These are phyloP conservation scores for Albatrellus ellisii DNA, from an alignment of 768 basidiomycete genomes.

Conservation along the genomic window DNA sequence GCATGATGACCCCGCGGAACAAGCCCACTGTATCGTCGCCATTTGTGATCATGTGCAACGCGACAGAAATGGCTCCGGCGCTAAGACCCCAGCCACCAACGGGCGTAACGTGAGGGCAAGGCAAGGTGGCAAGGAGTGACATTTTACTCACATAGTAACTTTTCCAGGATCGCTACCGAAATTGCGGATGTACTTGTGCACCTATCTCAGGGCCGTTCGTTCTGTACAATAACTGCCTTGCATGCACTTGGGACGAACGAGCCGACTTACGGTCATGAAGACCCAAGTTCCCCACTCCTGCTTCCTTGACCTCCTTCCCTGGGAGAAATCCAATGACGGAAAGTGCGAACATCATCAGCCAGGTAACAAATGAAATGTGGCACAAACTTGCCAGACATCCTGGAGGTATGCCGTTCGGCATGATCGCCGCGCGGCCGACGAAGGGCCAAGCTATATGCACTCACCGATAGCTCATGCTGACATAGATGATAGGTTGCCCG, in stretches of 20 bases:
- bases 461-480: constrained; percentile 19
- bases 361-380: background rate
- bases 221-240: constrained; percentile 13
- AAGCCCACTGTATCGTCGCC: constrained; percentile 12
- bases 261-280: constrained; percentile 31
- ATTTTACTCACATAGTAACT: constrained; percentile 33
- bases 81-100: constrained; percentile 36
- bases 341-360: background rate
- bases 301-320: constrained; percentile 26
- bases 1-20: constrained; percentile 38
- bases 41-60: background rate
- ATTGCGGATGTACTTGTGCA: constrained; percentile 25
- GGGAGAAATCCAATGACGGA: constrained; percentile 26
- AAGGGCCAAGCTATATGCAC: background rate
- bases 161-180: constrained; percentile 33
- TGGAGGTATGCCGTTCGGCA: background rate
- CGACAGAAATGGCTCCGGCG: constrained; percentile 26
- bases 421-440: too few relatives aligned
- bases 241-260: background rate
- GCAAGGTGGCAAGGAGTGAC: background rate
- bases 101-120: constrained; percentile 24
- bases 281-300: constrained; percentile 33
- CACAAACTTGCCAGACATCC: background rate
- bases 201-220: constrained; percentile 30
- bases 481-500: constrained; percentile 15